These are phyloP conservation scores for Pythium periplocum DNA, from an alignment of 352 stramenopile species.

Conservation along the genomic window DNA sequence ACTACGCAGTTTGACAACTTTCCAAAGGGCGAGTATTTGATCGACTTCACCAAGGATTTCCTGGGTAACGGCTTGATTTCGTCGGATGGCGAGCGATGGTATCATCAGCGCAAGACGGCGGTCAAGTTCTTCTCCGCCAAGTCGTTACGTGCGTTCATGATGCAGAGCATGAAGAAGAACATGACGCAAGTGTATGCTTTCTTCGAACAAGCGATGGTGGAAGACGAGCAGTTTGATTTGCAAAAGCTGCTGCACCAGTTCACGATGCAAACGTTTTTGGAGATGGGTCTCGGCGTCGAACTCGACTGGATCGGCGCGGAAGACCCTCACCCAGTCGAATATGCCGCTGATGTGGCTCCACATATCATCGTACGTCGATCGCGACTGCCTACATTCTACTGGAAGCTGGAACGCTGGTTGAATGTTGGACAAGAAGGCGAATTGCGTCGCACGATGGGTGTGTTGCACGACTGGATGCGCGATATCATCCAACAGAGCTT, in stretches of 20 bases:
- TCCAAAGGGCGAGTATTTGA: constrained; percentile 22
- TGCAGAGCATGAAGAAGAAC: constrained; percentile 8
- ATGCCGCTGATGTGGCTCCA: constrained; percentile 30
- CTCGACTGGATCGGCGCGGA: constrained; percentile 31
- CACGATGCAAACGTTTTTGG: constrained; percentile 52
- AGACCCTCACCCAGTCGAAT: constrained; percentile 39
- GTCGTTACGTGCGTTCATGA: constrained; percentile 6
- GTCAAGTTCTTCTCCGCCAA: constrained; percentile 28
- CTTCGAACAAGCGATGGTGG: constrained; percentile 1
- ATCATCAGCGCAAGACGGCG: constrained; percentile 26
- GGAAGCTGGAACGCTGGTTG: constrained; percentile 50
- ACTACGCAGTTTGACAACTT: constrained; percentile 35
- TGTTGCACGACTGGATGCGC: constrained; percentile 35
- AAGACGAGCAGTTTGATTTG: constrained; percentile 14
- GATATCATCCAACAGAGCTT: constrained; percentile 43
- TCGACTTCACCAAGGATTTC: constrained; percentile 16
- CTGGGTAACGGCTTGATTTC: constrained; percentile 21
- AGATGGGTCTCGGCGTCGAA: constrained; percentile 47
- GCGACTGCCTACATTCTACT: constrained; percentile 38
- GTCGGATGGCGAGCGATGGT: constrained; percentile 26
- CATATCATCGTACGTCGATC: constrained; percentile 37
- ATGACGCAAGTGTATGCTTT: constrained; percentile 14
- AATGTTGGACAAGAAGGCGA: constrained; percentile 33
- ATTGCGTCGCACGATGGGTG: constrained; percentile 21
- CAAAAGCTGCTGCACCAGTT: constrained; percentile 41